Conservation (phyloP, 306 rosid species). For the Cucurbita ficifolia region DNA sequence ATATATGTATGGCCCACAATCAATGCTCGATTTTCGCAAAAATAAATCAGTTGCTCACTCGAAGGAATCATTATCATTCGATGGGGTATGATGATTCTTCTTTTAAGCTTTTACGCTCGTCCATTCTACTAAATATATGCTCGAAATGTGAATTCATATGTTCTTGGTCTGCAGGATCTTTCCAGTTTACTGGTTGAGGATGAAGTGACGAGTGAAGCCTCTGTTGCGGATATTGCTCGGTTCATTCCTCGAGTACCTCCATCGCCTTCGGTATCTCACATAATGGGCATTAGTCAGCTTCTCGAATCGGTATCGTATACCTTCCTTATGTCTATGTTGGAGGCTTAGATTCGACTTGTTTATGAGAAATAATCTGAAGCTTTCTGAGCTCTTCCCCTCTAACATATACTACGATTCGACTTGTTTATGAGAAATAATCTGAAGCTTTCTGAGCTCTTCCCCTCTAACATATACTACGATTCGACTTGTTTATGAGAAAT, state of each 20-base stretch:
- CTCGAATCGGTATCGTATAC: constrained; percentile 58
- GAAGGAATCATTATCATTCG: constrained; percentile 40
- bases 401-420: neutral
- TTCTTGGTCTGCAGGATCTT: constrained; percentile 44
- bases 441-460: neutral
- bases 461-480: neutral
- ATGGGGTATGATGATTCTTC: constrained; percentile 25
- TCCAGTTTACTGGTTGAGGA: constrained; percentile 51
- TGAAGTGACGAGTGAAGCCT: constrained; percentile 69
- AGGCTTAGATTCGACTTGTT: neutral
- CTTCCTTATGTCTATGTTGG: neutral
- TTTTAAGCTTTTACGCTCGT: neutral
- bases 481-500: neutral
- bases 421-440: neutral
- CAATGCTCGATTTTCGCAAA: constrained; percentile 37
- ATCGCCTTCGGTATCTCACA: constrained; percentile 41
- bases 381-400: neutral
- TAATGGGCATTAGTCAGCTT: constrained; percentile 88
- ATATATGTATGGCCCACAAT: constrained; percentile 71
- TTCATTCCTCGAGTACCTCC: constrained; percentile 54
- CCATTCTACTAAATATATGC: neutral
- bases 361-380: neutral
- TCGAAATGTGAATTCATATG: neutral
- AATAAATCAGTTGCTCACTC: constrained; percentile 21
- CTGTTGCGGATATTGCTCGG: constrained; percentile 56